phyloP scores from a whole-genome alignment of 495 filamentous ascomycete species.

The Aspergillus taichungensis region DNA sequence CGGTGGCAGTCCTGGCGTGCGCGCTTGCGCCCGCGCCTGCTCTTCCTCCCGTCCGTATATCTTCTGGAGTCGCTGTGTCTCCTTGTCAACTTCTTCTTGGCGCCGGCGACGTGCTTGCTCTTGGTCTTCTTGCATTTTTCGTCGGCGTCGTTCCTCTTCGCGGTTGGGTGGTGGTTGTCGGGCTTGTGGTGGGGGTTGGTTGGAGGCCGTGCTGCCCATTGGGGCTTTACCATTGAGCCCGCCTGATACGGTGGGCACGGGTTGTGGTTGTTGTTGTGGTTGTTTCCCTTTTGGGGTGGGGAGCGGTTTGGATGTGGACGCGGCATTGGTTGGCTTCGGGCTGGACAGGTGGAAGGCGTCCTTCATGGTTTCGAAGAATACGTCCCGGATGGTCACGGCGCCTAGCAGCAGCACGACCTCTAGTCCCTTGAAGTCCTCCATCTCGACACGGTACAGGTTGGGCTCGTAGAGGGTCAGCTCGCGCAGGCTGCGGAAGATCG shows the following conservation, averaged over 20 bases:
- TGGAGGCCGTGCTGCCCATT: slow-evolving; percentile 10
- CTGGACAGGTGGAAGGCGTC: slow-evolving; percentile 75
- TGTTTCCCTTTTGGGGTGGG: not conserved
- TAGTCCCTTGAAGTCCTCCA: slow-evolving; percentile 90
- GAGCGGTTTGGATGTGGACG: slow-evolving; percentile 1
- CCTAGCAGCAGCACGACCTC: slow-evolving; percentile 81
- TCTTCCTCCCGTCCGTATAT: slow-evolving; percentile 56
- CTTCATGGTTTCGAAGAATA: slow-evolving; percentile 60
- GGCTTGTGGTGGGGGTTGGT: slow-evolving; percentile 11
- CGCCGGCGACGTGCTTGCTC: slow-evolving; percentile 55
- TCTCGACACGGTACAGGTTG: slow-evolving; percentile 79
- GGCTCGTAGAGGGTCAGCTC: slow-evolving; percentile 87
- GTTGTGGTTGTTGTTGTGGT: not conserved
- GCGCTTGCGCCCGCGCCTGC: slow-evolving; percentile 23
- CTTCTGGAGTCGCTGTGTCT: slow-evolving; percentile 72
- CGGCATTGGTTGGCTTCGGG: slow-evolving; percentile 13
- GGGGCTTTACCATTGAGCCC: slow-evolving; percentile 5
- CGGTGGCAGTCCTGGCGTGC: slow-evolving; percentile 17
- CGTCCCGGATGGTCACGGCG: slow-evolving; percentile 76
- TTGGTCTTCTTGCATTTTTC: slow-evolving; percentile 71
- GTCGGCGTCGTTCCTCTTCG: slow-evolving; percentile 61
- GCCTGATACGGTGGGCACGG: slow-evolving; percentile 7
- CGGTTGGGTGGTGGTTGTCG: slow-evolving; percentile 43
- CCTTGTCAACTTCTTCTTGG: slow-evolving; percentile 67
- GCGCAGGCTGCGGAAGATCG: slow-evolving; percentile 59